Evolutionary conservation across 371 early-diverging fungal species (phyloP).

Genomic region (Syncephalis fuscata): DNA sequence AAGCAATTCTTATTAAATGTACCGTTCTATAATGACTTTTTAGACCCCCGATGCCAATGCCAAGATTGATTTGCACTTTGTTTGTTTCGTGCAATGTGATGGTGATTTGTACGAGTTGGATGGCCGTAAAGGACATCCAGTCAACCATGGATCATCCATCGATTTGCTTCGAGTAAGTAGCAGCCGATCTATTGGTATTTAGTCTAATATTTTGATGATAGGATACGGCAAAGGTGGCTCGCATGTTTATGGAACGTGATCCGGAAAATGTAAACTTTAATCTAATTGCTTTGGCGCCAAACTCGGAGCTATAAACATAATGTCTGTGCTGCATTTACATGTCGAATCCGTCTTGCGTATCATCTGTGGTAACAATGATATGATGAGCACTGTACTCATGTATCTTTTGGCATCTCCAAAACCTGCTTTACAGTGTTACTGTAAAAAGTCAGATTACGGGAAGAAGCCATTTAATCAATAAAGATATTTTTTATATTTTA

Average conservation of each 20-base stretch:
- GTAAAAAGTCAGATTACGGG: too few relatives aligned
- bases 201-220: conserved; percentile 7
- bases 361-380: too few relatives aligned
- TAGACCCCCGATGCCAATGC: conserved; percentile 47
- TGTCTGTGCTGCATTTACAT: too few relatives aligned
- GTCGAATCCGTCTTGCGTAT: too few relatives aligned
- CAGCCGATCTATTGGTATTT: not conserved
- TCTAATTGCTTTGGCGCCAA: conserved; percentile 29
- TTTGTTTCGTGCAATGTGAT: conserved; percentile 56
- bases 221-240: conserved; percentile 46
- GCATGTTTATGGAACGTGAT: conserved; percentile 52
- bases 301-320: not conserved
- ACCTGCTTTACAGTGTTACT: too few relatives aligned
- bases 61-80: conserved; percentile 67
- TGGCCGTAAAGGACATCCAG: conserved; percentile 62
- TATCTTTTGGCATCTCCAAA: too few relatives aligned
- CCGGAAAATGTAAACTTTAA: conserved; percentile 47
- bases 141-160: conserved; percentile 57
- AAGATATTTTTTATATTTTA: too few relatives aligned
- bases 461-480: too few relatives aligned
- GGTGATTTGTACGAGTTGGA: conserved; percentile 76
- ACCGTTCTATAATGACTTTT: not conserved
- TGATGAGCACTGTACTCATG: too few relatives aligned
- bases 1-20: not conserved
- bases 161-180: conserved; percentile 34